Conservation (phyloP, 1,139 yeast species). For the Geotrichum reessii region DNA sequence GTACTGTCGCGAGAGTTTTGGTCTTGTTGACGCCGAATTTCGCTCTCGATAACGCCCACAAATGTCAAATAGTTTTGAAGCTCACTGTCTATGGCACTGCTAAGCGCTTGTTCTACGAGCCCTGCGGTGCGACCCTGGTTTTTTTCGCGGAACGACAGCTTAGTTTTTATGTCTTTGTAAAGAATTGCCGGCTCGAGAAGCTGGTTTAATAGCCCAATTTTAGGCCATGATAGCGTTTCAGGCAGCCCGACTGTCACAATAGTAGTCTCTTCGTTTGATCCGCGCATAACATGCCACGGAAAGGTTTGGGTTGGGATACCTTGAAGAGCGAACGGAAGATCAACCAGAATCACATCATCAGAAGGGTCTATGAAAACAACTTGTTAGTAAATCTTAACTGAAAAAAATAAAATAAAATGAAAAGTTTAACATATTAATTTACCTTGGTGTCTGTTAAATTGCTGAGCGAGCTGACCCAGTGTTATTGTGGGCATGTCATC, state of each 20-base stretch:
- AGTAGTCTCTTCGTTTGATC: slow-evolving; percentile 9
- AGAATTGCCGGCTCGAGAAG: slow-evolving; percentile 71
- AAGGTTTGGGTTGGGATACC: slow-evolving; percentile 68
- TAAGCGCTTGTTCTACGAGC: slow-evolving; percentile 59
- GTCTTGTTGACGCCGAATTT: slow-evolving; percentile 29
- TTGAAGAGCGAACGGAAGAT: slow-evolving; percentile 59
- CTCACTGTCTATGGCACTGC: slow-evolving; percentile 50
- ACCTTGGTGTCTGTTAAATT: slow-evolving; percentile 14
- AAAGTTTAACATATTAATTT: not conserved
- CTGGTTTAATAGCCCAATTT: slow-evolving; percentile 51
- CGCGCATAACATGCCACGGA: slow-evolving; percentile 40
- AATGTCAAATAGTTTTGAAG: slow-evolving; percentile 50
- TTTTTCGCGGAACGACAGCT: slow-evolving; percentile 29
- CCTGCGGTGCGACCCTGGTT: slow-evolving; percentile 12
- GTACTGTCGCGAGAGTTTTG: slow-evolving; percentile 8
- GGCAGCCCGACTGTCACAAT: slow-evolving; percentile 41
- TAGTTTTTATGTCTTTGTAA: slow-evolving; percentile 44
- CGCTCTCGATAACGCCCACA: slow-evolving; percentile 49
- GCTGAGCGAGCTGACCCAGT: slow-evolving; percentile 15
- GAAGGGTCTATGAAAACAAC: slow-evolving; percentile 28
- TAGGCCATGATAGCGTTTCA: slow-evolving; percentile 48
- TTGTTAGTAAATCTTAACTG: too few species aligned
- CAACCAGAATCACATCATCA: slow-evolving; percentile 51
- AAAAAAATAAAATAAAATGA: too few species aligned
- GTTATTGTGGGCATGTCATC: slow-evolving; percentile 3